Conservation (phyloP, 2,329 filamentous ascomycete genomes). For the Lasiodiplodia theobromae region DNA sequence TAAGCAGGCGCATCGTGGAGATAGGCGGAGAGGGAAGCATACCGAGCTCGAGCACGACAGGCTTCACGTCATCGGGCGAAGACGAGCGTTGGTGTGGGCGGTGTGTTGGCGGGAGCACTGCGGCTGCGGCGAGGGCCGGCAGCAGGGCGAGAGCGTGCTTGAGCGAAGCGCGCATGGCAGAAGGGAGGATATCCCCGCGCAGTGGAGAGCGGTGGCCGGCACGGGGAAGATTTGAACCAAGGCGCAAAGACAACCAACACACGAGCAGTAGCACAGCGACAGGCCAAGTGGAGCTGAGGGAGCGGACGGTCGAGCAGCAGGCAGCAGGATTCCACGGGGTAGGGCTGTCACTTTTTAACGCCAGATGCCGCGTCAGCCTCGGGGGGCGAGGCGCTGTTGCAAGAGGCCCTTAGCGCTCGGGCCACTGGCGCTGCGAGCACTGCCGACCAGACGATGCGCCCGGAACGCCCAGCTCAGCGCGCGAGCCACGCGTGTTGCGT, state of each 20-base stretch:
- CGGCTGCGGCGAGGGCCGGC: constrained; percentile 41
- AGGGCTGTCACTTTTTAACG: constrained; percentile 29
- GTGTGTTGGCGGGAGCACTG: constrained; percentile 37
- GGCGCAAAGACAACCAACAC: constrained; percentile 15
- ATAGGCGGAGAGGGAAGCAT: constrained; percentile 4
- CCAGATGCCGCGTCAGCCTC: constrained; percentile 27
- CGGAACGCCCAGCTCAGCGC: neutral
- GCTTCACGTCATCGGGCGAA: constrained; percentile 12
- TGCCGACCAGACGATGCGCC: constrained; percentile 13
- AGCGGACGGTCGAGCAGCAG: constrained; percentile 20
- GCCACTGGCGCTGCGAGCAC: constrained; percentile 5
- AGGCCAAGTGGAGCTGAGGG: constrained; percentile 24
- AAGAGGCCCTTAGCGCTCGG: constrained; percentile 19
- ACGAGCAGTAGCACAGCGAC: constrained; percentile 12
- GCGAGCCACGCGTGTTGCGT: neutral
- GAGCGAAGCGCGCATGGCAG: constrained; percentile 27
- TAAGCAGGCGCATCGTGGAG: constrained; percentile 30
- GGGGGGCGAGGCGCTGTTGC: constrained; percentile 26
- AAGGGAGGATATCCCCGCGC: constrained; percentile 14
- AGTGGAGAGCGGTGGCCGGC: neutral
- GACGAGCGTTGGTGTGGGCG: neutral
- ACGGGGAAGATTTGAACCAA: neutral
- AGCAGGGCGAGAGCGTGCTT: constrained; percentile 23
- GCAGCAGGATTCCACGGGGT: constrained; percentile 30
- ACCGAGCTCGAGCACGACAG: constrained; percentile 30